These are phyloP conservation scores for Viola pubescens DNA, from an alignment of 441 rosid genomes.

Conservation along the genomic window DNA sequence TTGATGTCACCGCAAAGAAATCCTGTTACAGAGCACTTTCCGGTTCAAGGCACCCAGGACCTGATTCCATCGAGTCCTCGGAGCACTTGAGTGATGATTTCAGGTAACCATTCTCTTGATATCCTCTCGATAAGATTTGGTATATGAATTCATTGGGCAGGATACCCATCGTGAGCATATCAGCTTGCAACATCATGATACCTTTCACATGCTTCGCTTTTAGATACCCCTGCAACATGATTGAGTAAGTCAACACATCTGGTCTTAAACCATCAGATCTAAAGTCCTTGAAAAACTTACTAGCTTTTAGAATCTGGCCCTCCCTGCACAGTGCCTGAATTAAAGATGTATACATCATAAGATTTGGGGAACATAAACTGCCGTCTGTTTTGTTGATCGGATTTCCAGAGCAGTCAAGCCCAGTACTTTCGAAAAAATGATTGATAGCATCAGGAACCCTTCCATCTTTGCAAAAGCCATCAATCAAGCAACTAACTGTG, in stretches of 20 bases:
- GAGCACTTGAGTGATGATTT: slow-evolving; percentile 24
- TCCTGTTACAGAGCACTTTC: neutral
- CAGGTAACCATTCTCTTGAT: slow-evolving; percentile 34
- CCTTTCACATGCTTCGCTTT: slow-evolving; percentile 37
- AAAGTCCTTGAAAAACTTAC: slow-evolving; percentile 45
- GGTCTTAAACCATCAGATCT: slow-evolving; percentile 38
- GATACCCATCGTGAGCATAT: slow-evolving; percentile 57
- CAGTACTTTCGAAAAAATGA: slow-evolving; percentile 35
- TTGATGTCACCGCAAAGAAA: neutral
- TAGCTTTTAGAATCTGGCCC: slow-evolving; percentile 49
- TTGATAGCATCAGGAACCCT: slow-evolving; percentile 33
- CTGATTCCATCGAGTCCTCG: neutral
- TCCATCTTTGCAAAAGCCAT: slow-evolving; percentile 77
- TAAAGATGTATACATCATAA: slow-evolving; percentile 33
- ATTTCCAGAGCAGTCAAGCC: neutral
- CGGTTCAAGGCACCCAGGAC: neutral
- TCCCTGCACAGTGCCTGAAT: slow-evolving; percentile 53
- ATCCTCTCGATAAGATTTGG: slow-evolving; percentile 30
- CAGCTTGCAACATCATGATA: slow-evolving; percentile 57
- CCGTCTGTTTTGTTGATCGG: slow-evolving; percentile 20
- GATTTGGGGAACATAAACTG: slow-evolving; percentile 28
- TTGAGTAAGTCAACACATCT: slow-evolving; percentile 28
- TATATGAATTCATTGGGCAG: slow-evolving; percentile 35
- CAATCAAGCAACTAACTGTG: slow-evolving; percentile 61
- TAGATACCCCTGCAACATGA: slow-evolving; percentile 37